These are phyloP conservation scores for Metschnikowia drakensbergensis DNA, from an alignment of 805 yeast species.

Conservation along the genomic window DNA sequence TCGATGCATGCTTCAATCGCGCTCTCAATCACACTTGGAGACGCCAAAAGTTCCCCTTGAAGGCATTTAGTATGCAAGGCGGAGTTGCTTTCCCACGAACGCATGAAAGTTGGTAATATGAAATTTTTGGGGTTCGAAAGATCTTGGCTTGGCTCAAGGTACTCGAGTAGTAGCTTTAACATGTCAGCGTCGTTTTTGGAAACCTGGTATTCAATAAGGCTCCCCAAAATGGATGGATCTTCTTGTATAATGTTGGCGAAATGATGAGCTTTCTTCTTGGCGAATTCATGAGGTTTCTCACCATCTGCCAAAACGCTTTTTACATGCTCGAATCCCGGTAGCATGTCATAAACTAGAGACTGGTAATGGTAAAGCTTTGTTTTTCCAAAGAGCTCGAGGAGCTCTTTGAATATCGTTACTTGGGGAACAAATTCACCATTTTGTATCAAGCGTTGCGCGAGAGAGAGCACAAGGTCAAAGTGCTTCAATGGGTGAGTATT, in stretches of 20 bases:
- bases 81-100: constrained; percentile 20
- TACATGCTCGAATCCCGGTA: constrained; percentile 22
- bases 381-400: constrained; percentile 25
- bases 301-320: constrained; percentile 22
- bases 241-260: constrained; percentile 23
- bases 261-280: constrained; percentile 19
- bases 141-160: constrained; percentile 20
- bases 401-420: constrained; percentile 20
- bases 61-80: too few relatives aligned
- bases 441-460: constrained; percentile 11
- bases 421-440: constrained; percentile 23
- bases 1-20: constrained; percentile 30
- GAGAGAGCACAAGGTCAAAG: constrained; percentile 8
- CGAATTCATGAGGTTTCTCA: background rate
- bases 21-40: constrained; percentile 20
- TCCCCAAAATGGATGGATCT: constrained; percentile 28
- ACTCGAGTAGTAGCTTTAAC: constrained; percentile 26
- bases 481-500: constrained; percentile 10
- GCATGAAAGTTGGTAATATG: constrained; percentile 21
- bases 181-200: constrained; percentile 17
- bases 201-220: constrained; percentile 26
- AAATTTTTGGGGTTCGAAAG: constrained; percentile 8
- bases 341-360: constrained; percentile 24
- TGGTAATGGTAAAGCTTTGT: constrained; percentile 24
- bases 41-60: constrained; percentile 9